These are phyloP conservation scores for Pleurotus giganteus DNA, from an alignment of 768 basidiomycete genomes.

Conservation along the genomic window DNA sequence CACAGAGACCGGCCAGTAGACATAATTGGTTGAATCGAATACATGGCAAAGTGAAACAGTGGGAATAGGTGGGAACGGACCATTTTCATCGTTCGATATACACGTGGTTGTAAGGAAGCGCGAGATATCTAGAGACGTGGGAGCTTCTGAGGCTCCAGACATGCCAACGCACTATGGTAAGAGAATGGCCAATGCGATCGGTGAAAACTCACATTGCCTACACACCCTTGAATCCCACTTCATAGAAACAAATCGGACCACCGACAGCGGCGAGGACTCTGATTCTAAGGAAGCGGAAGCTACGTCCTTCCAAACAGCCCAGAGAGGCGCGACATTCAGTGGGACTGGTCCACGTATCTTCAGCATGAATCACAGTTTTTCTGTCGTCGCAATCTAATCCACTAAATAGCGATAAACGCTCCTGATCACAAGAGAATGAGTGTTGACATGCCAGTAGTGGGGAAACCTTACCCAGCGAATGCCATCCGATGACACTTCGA, in stretches of 20 bases:
- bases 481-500: constrained; percentile 1
- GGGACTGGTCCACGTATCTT: background rate
- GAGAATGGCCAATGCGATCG: no score
- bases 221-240: background rate
- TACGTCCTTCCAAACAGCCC: background rate
- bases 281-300: background rate
- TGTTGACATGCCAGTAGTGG: no score
- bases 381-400: background rate
- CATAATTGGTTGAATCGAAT: background rate
- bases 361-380: background rate
- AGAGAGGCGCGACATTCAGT: background rate
- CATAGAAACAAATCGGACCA: background rate
- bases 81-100: no score
- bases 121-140: no score
- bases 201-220: background rate
- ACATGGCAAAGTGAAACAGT: background rate
- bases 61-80: background rate
- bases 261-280: background rate
- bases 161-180: no score
- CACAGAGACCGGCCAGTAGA: background rate
- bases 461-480: constrained; percentile 1
- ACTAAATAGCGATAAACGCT: no score
- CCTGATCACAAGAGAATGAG: no score
- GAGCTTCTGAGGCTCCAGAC: no score
- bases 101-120: no score